Evolutionary conservation across 805 yeast species (phyloP), one percentile per base, ranked within the genome.

Genomic region (Yamadazyma ubonensis): DNA sequence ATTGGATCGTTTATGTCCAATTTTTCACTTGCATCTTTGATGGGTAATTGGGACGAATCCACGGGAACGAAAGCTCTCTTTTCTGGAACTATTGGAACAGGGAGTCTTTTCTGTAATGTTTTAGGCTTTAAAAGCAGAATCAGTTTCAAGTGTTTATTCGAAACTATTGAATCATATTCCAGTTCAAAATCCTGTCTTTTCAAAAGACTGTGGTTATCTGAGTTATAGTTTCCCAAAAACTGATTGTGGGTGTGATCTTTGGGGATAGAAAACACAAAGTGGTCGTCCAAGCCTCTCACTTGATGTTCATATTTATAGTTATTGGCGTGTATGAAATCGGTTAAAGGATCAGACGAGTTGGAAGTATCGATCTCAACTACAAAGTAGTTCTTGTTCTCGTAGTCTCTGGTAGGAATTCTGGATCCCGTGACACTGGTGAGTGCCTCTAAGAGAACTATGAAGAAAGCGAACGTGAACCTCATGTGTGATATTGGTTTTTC

Each of bases 1-100:
- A 75, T 63, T 0, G 99, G 99, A 63, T 93, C 99, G 14, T 73
- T 58, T 38, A 93, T 91, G 7, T 62, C 65, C 39, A 89, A 75
- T 40, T 71, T 60, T 15, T 73, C 67, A 42, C 67, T 66, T 0
- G 77, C 83, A 6, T 73, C 66, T 32, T 61, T 60, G 6, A 78
- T 55, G 0, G 70, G 70, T 33, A 58, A 50, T 57, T 73, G 63
- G 8, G 82, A 71, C 1, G 85, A 78, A 53, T 80, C 89, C 5
- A 63, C 61, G 3, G 57, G 51, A 11, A 11, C 21, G 26, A 46
- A 33, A 7, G 22, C 42, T 25, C 38, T 21, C 11, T 21, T 20
- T 4, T 23, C 7, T 4, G 9, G 36, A 3, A 32, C n/a, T 4
- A 26, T 19, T 4, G 76, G 74, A 6, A 83, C 71, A 0, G 91